Percentiles rank a stretch among this genome's conserved stretches.
Conservation (phyloP, 1,139 yeast species). For the Pneumocystis oryctolagi region DNA sequence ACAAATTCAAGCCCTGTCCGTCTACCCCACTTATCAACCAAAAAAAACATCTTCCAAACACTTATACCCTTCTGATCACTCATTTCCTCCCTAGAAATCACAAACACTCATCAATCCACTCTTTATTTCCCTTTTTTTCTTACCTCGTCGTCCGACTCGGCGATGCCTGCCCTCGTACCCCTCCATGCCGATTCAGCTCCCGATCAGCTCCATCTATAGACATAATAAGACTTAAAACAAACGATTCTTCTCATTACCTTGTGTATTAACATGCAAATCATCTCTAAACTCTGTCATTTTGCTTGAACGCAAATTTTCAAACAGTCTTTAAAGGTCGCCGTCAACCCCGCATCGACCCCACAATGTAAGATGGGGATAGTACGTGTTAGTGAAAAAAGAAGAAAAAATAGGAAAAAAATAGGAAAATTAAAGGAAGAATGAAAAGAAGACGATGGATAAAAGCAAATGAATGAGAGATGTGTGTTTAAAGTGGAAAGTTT, state of each 20-base stretch:
- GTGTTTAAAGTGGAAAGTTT: too few relatives aligned
- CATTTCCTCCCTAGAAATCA: not conserved
- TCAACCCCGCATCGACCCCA: not conserved
- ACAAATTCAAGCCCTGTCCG: conserved; percentile 27
- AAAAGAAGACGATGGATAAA: too few relatives aligned
- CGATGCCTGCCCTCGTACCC: too few relatives aligned
- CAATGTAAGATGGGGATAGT: too few relatives aligned
- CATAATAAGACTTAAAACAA: too few relatives aligned
- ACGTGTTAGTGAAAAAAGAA: too few relatives aligned
- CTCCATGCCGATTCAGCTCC: not conserved
- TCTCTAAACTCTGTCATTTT: not conserved
- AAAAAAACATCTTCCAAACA: not conserved
- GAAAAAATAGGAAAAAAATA: too few relatives aligned
- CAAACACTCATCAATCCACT: not conserved
- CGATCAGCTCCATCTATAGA: not conserved
- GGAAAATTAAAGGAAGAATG: not conserved
- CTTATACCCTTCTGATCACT: too few relatives aligned
- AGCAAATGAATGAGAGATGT: too few relatives aligned
- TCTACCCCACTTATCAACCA: conserved; percentile 17
- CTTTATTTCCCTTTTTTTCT: too few relatives aligned
- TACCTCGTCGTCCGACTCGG: too few relatives aligned
- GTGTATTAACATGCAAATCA: too few relatives aligned
- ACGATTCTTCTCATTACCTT: not conserved
- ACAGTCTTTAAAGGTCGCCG: not conserved
- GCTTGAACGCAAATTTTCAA: not conserved